A percentile compares a stretch with the other conserved stretches of the same genome.
Evolutionary conservation across 176 grass and related monocot genomes (phyloP).

Genomic region (Leersia perrieri): DNA sequence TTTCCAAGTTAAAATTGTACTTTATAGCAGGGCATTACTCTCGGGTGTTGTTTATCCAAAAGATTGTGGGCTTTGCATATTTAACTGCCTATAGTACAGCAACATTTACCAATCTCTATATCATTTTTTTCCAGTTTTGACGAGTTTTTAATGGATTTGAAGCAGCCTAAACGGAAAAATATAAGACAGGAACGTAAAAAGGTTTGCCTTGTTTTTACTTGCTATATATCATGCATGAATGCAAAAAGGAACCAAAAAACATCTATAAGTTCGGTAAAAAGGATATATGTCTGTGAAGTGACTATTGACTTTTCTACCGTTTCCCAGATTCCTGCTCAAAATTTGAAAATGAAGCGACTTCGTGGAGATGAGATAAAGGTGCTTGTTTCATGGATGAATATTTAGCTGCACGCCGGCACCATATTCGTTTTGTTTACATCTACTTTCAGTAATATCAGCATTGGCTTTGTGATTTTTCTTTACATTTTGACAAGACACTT

Average conservation of each 20-base stretch:
- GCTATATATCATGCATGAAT: background rate
- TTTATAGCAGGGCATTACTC: background rate
- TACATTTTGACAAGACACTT: slow-evolving; percentile 12
- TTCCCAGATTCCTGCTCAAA: slow-evolving; percentile 71
- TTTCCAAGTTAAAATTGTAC: background rate
- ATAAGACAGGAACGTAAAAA: slow-evolving; percentile 95
- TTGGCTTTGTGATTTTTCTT: background rate
- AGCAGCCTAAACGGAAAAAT: slow-evolving; percentile 83
- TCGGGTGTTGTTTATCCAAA: slow-evolving; percentile 11
- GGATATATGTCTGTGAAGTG: slow-evolving; percentile 13
- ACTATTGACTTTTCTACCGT: background rate
- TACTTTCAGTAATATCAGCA: background rate
- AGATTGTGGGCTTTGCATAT: background rate
- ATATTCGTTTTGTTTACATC: slow-evolving; percentile 5
- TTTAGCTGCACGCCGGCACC: slow-evolving; percentile 19
- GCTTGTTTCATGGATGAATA: background rate
- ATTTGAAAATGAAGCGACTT: slow-evolving; percentile 90
- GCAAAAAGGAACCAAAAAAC: background rate
- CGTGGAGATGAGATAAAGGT: slow-evolving; percentile 88
- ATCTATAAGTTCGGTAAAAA: background rate
- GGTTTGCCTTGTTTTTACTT: slow-evolving; percentile 47
- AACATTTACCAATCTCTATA: slow-evolving; percentile 24
- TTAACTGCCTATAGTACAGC: slow-evolving; percentile 8
- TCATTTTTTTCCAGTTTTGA: slow-evolving; percentile 65
- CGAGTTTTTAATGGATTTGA: slow-evolving; percentile 99